Evolutionary conservation across 2,329 filamentous ascomycete genomes (phyloP), one percentile per base, ranked within the genome.

Genomic region (Fusarium liriodendri): DNA sequence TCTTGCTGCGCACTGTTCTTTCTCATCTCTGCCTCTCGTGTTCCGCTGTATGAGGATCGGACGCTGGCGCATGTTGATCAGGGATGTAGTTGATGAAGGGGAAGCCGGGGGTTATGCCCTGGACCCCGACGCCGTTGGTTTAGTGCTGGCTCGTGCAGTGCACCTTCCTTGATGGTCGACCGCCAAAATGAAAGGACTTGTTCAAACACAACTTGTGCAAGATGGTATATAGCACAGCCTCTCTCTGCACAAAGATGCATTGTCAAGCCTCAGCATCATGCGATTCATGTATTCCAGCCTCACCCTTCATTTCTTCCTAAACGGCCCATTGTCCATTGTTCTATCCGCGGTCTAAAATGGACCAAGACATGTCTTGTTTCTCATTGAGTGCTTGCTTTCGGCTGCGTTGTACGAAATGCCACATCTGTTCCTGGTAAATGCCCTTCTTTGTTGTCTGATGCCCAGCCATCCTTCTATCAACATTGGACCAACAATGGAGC

Each of bases 31-130:
- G 62, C 50, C 59, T 54, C 40, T 16, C 47, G 47, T 52, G 47
- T 52, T 18, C 25, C 42, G 59, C 69, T 65, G 67, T 69, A 72
- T 74, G 66, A 70, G 71, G 74, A 77, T 76, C 64, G 70, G 67
- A 77, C 73, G 72, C 71, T 70, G 57, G 67, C 71, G 68, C 65
- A 62, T 77, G 74, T 69, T 76, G 76, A 76, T 75, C 74, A 71
- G 71, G 75, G 73, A 73, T 74, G 37, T n/a, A 62, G 64, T 60
- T 70, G 55, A 63, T 64, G 45, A 65, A 64, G 67, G 63, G 64
- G 64, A 66, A 66, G 57, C 68, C 54, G 54, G 66, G 70, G 64
- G 55, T 47, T 62, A 50, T 61, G 54, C 47, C 67, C 60, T 68
- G 63, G 35, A 52, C 40, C 50, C 57, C 35, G 32, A 66, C 42